A percentile compares a stretch with the other conserved stretches of the same genome.
Conservation (phyloP, 208 protist species). For the Blechomonas ayalai region DNA sequence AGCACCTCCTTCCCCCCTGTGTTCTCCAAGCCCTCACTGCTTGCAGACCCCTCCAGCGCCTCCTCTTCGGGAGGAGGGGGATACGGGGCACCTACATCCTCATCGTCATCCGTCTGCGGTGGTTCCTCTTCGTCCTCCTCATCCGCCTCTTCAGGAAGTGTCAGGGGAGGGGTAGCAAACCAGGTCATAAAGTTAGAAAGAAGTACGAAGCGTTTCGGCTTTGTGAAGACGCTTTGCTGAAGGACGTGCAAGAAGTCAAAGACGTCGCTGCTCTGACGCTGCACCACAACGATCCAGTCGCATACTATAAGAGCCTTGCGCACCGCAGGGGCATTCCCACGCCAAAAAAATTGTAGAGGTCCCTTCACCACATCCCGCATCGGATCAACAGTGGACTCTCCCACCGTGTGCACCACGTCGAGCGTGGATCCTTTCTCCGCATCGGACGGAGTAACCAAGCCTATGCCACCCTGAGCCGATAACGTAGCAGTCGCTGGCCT, state of each 20-base stretch:
- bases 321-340: conserved; percentile 38
- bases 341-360: conserved; percentile 37
- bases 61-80: conserved; percentile 22
- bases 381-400: no score
- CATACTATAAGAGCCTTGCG: conserved; percentile 49
- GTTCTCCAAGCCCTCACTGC: conserved; percentile 18
- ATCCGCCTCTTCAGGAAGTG: conserved; percentile 8
- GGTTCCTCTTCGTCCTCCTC: conserved; percentile 15
- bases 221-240: conserved; percentile 43
- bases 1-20: conserved; percentile 46
- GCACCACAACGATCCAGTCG: conserved; percentile 80
- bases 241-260: conserved; percentile 74
- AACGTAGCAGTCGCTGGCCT: no score
- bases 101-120: conserved; percentile 18
- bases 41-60: neutral
- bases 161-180: conserved; percentile 74
- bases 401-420: no score
- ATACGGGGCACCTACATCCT: conserved; percentile 16
- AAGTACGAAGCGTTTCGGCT: conserved; percentile 78
- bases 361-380: no score
- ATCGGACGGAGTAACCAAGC: no score
- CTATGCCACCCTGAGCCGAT: no score
- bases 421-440: no score
- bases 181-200: conserved; percentile 87
- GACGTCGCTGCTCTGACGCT: conserved; percentile 75